A percentile compares a stretch with the other conserved stretches of the same genome.
Conservation (phyloP, 2,329 filamentous ascomycete species). For the Neopestalotiopsis sp. region DNA sequence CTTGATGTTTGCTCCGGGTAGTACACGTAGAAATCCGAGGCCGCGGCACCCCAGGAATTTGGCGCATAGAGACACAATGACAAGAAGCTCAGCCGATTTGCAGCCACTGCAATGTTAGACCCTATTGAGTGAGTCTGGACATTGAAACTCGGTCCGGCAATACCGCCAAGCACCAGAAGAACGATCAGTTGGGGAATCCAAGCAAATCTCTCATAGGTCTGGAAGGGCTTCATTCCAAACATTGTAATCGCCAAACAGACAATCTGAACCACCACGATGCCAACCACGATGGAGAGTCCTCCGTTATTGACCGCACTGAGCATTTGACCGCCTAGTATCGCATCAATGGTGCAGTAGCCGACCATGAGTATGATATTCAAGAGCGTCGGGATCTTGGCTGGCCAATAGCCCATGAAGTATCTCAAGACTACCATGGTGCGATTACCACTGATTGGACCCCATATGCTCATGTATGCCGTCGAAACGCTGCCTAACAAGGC, state of each 20-base stretch:
- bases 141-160: conserved; percentile 65
- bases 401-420: conserved; percentile 40
- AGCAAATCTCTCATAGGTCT: conserved; percentile 70
- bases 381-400: conserved; percentile 33
- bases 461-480: conserved; percentile 34
- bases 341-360: conserved; percentile 57
- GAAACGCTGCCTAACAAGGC: conserved; percentile 30
- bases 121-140: conserved; percentile 53
- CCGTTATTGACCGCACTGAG: conserved; percentile 66
- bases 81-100: conserved; percentile 71
- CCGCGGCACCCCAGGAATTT: conserved; percentile 66
- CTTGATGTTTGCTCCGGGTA: conserved; percentile 34
- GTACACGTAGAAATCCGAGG: conserved; percentile 71
- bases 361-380: conserved; percentile 37
- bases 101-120: conserved; percentile 55
- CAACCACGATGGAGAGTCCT: conserved; percentile 65
- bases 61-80: conserved; percentile 69
- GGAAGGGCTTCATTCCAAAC: conserved; percentile 71
- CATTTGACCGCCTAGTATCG: conserved; percentile 71
- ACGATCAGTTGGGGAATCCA: conserved; percentile 68
- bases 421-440: conserved; percentile 35
- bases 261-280: conserved; percentile 68
- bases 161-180: conserved; percentile 65
- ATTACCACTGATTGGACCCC: conserved; percentile 33
- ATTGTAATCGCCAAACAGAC: conserved; percentile 68